Conservation (phyloP, 2,329 filamentous ascomycete genomes). For the Ploettnerulaceae sp. region DNA sequence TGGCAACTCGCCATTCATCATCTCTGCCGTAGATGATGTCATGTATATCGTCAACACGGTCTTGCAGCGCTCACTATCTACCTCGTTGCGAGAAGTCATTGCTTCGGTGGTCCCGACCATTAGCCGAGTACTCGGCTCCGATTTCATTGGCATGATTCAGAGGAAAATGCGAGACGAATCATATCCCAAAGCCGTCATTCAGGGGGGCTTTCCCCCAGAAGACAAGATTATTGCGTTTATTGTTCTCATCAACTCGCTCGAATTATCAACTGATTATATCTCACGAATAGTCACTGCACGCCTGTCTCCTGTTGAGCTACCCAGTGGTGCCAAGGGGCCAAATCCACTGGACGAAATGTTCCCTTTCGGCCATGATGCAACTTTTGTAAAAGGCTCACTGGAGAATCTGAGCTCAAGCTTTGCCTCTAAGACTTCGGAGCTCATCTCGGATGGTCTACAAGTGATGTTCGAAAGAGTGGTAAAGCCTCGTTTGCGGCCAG, state of each 20-base stretch:
- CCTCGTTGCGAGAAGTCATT: slow-evolving; percentile 75
- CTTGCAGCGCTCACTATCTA: slow-evolving; percentile 78
- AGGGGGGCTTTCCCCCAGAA: slow-evolving; percentile 81
- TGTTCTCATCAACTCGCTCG: slow-evolving; percentile 91
- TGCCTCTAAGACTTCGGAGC: slow-evolving; percentile 69
- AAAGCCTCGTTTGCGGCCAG: slow-evolving; percentile 75
- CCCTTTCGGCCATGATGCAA: slow-evolving; percentile 72
- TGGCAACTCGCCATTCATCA: slow-evolving; percentile 82
- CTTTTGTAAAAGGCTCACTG: slow-evolving; percentile 63
- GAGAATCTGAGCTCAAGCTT: slow-evolving; percentile 68
- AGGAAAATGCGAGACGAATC: slow-evolving; percentile 96
- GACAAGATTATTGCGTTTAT: slow-evolving; percentile 85
- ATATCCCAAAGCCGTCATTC: slow-evolving; percentile 74
- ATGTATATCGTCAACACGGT: slow-evolving; percentile 99
- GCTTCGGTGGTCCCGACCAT: slow-evolving; percentile 74
- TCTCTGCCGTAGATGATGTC: slow-evolving; percentile 93
- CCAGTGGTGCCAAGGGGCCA: slow-evolving; percentile 33
- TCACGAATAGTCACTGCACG: slow-evolving; percentile 74
- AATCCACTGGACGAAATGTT: slow-evolving; percentile 59
- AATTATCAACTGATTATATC: slow-evolving; percentile 87
- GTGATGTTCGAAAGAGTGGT: slow-evolving; percentile 86
- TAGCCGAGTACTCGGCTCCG: slow-evolving; percentile 72
- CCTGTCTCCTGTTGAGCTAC: slow-evolving; percentile 44
- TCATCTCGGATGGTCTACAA: slow-evolving; percentile 77
- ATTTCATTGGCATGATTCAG: slow-evolving; percentile 96